Base-by-base conservation (phyloP, 2,329 filamentous ascomycete genomes). In the Grosmannia huntii region DNA sequence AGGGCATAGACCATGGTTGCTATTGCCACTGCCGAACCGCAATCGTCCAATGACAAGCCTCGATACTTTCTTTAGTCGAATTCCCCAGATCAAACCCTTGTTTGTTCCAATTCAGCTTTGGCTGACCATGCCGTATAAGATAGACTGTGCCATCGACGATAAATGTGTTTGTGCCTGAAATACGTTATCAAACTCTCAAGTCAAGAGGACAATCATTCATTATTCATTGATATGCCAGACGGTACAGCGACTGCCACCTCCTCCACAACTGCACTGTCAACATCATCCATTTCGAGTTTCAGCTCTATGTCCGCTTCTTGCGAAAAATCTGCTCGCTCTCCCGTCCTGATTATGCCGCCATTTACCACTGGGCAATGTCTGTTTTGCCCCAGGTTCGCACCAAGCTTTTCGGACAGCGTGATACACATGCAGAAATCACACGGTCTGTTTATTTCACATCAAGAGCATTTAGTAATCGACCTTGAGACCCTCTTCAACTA, bases 341-440 rank as follows among this genome's bases (percentile, higher is more conserved):
- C 19, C 7, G 19, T 6, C 14, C 5, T 19, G 2, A 23, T 12
- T 49, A 53, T 56, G 55, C 36, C 5, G 19, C 50, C 55, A 12
- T 74, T 71, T 50, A 59, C 61, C 5, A 63, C 67, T 0, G 63
- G 62, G 7, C 63, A 68, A 41, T 78, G 75, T 59, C 66, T 78
- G 4, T 77, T 79, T 62, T 79, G 77, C 66, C 64, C 66, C 2
- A 52, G 62, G 1, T 41, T 36, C 5, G 70, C 62, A 3, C 11
- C 60, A 0, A 64, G 59, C 23, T 68, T 78, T 7, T 65, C 70
- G 1, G 62, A 67, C 1, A 78, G 71, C 56, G 41, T 77, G 1
- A 50, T 57, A 1, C 79, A 82, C 64, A 81, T 82, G 79, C 70
- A 70, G 31, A 70, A 69, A 21, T 59, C 67, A 3, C 79, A 82